Conservation (phyloP, 257 asterid genomes). For the Primulina tabacum region DNA sequence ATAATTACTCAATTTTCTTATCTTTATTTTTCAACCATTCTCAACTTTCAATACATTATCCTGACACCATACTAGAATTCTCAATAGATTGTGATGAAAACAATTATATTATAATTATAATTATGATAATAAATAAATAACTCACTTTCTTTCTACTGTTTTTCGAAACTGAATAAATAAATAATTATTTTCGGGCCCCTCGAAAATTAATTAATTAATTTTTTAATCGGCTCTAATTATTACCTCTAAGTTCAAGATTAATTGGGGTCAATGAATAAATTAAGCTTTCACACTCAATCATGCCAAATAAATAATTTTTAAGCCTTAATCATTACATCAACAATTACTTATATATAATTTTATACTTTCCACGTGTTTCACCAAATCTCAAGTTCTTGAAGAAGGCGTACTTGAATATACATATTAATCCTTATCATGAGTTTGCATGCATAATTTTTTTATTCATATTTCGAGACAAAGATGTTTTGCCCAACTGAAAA, state of each 20-base stretch:
- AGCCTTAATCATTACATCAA: not conserved
- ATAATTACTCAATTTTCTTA: too few relatives aligned
- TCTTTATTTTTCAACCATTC: too few relatives aligned
- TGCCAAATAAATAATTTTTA: not conserved
- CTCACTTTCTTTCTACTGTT: too few relatives aligned
- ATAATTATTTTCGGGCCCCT: not conserved
- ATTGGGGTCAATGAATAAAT: not conserved
- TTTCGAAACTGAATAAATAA: too few relatives aligned
- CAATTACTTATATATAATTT: too few relatives aligned
- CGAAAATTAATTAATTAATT: not conserved
- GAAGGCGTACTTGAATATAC: not conserved
- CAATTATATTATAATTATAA: too few relatives aligned
- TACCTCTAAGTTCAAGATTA: not conserved
- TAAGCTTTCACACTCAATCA: not conserved
- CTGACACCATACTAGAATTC: not conserved
- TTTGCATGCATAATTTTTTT: too few relatives aligned
- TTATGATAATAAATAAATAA: too few relatives aligned
- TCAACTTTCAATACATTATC: not conserved
- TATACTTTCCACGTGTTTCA: not conserved
- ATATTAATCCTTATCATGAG: too few relatives aligned
- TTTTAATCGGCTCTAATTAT: too few relatives aligned
- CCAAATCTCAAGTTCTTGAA: not conserved
- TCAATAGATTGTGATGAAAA: not conserved
- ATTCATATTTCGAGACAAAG: too few relatives aligned
- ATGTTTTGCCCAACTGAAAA: too few relatives aligned